Conservation (phyloP, 306 rosid species). For the Fagus sylvatica region DNA sequence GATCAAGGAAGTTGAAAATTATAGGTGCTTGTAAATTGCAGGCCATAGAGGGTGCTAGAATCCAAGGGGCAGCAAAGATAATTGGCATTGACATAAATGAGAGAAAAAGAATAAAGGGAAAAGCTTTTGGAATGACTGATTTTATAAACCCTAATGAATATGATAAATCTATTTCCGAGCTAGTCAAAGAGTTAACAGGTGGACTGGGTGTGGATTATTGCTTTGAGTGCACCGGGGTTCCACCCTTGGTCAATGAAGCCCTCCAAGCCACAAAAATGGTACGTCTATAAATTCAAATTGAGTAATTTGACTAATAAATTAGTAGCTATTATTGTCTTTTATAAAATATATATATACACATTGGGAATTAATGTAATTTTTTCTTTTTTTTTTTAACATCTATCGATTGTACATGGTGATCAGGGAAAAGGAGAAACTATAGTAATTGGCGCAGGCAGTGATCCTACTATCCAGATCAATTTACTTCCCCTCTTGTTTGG, state of each 20-base stretch:
- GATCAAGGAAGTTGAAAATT: neutral
- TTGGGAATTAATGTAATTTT: too few species aligned
- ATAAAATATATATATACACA: too few species aligned
- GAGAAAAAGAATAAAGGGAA: slow-evolving; percentile 35
- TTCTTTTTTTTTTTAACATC: neutral
- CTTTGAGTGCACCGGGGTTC: slow-evolving; percentile 51
- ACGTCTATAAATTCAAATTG: neutral
- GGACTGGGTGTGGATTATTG: slow-evolving; percentile 64
- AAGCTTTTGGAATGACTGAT: slow-evolving; percentile 50
- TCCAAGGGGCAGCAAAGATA: slow-evolving; percentile 40
- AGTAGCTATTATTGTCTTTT: too few species aligned
- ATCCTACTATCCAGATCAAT: slow-evolving; percentile 20
- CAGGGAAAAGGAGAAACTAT: slow-evolving; percentile 49
- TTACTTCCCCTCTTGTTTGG: slow-evolving; percentile 26
- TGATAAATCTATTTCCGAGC: slow-evolving; percentile 33
- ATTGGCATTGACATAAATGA: slow-evolving; percentile 55
- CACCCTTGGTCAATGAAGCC: slow-evolving; percentile 38
- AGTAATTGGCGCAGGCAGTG: slow-evolving; percentile 24
- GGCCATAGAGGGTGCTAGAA: slow-evolving; percentile 48
- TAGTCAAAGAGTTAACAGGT: slow-evolving; percentile 38
- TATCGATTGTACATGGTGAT: slow-evolving; percentile 34
- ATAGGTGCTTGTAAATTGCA: slow-evolving; percentile 8
- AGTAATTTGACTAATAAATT: too few species aligned
- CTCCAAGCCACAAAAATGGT: slow-evolving; percentile 54
- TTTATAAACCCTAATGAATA: slow-evolving; percentile 38